phyloP scores from a whole-genome alignment of 805 yeast species.

The Lipomyces yamadae region DNA sequence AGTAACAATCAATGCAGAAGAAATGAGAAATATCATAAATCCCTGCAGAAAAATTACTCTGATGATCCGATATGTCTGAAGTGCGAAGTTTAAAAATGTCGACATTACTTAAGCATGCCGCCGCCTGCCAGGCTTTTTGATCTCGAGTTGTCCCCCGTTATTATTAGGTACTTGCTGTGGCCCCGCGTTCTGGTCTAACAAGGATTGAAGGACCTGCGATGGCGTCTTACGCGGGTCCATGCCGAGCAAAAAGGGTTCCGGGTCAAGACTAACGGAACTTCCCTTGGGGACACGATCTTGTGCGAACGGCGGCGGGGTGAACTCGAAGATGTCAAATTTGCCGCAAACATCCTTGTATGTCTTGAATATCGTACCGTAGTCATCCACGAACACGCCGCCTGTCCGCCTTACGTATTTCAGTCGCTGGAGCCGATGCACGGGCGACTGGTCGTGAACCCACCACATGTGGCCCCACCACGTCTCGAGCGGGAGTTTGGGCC shows the following conservation, averaged over 20 bases:
- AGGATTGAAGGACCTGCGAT: conserved; percentile 18
- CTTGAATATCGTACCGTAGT: conserved; percentile 23
- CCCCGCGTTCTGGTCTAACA: conserved; percentile 10
- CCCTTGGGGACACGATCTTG: conserved; percentile 15
- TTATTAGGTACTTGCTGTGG: too few relatives aligned
- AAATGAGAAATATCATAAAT: background rate
- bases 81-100: background rate
- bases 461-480: conserved; percentile 39
- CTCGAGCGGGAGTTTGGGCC: conserved; percentile 35
- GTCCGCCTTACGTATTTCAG: conserved; percentile 28
- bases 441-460: conserved; percentile 34
- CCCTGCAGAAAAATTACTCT: background rate
- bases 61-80: background rate
- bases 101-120: too few relatives aligned
- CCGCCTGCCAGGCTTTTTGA: too few relatives aligned
- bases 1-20: conserved; percentile 6
- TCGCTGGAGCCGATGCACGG: conserved; percentile 27
- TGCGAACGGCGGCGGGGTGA: conserved; percentile 24
- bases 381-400: conserved; percentile 33
- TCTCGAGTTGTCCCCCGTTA: background rate
- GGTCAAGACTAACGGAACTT: conserved; percentile 28
- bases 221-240: conserved; percentile 29
- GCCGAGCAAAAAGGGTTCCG: conserved; percentile 34
- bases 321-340: conserved; percentile 32
- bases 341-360: conserved; percentile 34